Evolutionary conservation across 495 filamentous ascomycete species (phyloP), one percentile per base, ranked within the genome.

Genomic region (Penicillium silybi): DNA sequence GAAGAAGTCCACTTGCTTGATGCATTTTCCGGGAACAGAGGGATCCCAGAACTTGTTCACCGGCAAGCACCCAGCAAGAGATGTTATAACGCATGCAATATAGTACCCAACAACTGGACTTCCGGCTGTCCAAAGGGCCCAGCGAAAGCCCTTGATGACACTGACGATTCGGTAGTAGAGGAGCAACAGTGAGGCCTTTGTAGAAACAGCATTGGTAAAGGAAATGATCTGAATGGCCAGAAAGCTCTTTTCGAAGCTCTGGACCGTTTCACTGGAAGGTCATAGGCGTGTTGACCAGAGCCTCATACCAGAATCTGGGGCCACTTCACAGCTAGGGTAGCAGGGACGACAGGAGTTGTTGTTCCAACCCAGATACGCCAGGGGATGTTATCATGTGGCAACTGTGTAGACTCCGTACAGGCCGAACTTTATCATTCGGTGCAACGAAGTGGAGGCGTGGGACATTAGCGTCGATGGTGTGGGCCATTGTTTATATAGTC

Each of bases 131-230:
- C 66, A 54, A 4, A 71, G 63, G 32, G 58, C 63, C 48, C 65
- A 56, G 32, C 73, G 68, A 50, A 78, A 74, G 29, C 40, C 27
- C 16, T 41, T 54, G 13, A 73, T 56, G 1, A 69, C 66, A 18
- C 66, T 66, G 56, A 75, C 73, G 46, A 74, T 71, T 6, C 69
- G 65, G 53, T 65, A 69, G 49, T 71, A 74, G 52, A 74, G 72
- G 25, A 74, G 60, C 16, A 73, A 63, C 42, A 74, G 68, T 20
- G 68, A 67, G n/a, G 55, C 25, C 29, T 69, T 71, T 13, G 62
- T 67, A 25, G 63, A 45, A 29, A 56, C 53, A 40, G 62, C 55
- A 41, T 66, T 65, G 16, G 45, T 44, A 41, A 63, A 62, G 46
- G 67, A 69, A 9, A 64, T 4, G 9, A 69, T 50, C 43, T 67